phyloP scores from a whole-genome alignment of 768 basidiomycete genomes.

The Fomitopsis pulvina region DNA sequence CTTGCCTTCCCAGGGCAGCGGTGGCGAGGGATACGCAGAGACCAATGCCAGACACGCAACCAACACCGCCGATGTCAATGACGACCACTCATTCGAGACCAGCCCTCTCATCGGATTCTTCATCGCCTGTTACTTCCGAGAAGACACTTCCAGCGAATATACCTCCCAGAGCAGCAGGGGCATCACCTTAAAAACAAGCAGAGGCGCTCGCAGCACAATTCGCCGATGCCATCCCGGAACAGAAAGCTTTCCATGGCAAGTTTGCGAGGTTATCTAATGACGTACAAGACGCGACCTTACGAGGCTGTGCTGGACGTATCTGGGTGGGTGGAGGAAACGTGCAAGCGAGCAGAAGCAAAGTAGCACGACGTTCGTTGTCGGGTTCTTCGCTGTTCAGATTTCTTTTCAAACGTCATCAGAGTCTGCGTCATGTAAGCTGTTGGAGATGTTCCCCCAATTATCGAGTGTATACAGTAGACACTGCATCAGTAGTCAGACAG shows the following conservation, averaged over 20 bases:
- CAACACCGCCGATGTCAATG: neutral
- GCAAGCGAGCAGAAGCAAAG: no score
- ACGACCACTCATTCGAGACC: neutral
- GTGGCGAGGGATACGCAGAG: neutral
- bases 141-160: neutral
- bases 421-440: no score
- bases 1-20: slow-evolving; percentile 27
- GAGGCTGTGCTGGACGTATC: slow-evolving; percentile 33
- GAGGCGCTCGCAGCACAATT: slow-evolving; percentile 49
- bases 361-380: no score
- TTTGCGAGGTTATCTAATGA: slow-evolving; percentile 60
- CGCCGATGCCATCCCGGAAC: slow-evolving; percentile 40
- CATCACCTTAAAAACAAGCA: slow-evolving; percentile 23
- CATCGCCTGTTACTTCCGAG: neutral
- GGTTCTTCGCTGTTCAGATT: no score
- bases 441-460: no score
- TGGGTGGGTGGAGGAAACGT: no score
- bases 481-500: no score
- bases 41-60: neutral
- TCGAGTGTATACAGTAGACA: no score
- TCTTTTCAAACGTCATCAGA: no score
- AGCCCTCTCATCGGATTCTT: neutral
- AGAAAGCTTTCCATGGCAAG: slow-evolving; percentile 31
- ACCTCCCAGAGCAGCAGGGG: neutral
- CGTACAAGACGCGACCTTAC: slow-evolving; percentile 54